Conservation (phyloP, 495 filamentous ascomycete species). For the Penicillium bialowiezense region DNA sequence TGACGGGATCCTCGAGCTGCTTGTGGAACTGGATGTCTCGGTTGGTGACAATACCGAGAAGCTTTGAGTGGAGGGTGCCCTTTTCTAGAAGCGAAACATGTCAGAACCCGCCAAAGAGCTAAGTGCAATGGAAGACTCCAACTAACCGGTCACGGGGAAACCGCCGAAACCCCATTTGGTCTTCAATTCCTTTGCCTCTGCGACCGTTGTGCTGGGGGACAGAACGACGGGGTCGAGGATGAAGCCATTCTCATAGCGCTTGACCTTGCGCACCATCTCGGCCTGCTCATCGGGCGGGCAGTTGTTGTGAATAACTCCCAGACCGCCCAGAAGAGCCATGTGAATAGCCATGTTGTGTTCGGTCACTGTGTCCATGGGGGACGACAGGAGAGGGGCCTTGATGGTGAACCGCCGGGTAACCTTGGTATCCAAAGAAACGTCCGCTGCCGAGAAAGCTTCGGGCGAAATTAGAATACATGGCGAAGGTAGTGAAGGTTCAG, state of each 20-base stretch:
- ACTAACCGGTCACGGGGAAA: slow-evolving; percentile 96
- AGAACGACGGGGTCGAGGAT: slow-evolving; percentile 96
- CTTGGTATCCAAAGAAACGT: slow-evolving; percentile 82
- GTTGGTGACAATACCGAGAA: slow-evolving; percentile 94
- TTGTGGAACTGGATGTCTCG: slow-evolving; percentile 96
- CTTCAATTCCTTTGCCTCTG: slow-evolving; percentile 87
- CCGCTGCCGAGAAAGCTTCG: slow-evolving; percentile 88
- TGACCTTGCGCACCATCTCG: slow-evolving; percentile 98
- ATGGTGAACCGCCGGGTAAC: slow-evolving; percentile 91
- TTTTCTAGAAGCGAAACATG: slow-evolving; percentile 62
- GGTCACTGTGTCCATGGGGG: slow-evolving; percentile 99
- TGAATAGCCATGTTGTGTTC: slow-evolving; percentile 99
- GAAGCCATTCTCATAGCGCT: slow-evolving; percentile 99
- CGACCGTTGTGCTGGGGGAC: slow-evolving; percentile 79
- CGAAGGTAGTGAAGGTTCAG: too few relatives aligned
- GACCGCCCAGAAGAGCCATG: slow-evolving; percentile 93
- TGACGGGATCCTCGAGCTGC: slow-evolving; percentile 65
- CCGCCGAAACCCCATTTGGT: slow-evolving; percentile 98
- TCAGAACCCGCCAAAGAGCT: too few relatives aligned
- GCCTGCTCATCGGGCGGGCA: slow-evolving; percentile 95
- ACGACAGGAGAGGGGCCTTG: slow-evolving; percentile 93
- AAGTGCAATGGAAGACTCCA: too few relatives aligned
- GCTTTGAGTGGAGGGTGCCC: slow-evolving; percentile 88
- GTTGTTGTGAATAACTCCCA: slow-evolving; percentile 99
- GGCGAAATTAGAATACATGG: too few relatives aligned